Percentiles rank a stretch among this genome's conserved stretches.
Evolutionary conservation across 2,329 filamentous ascomycete genomes (phyloP).

Genomic region (Alternaria angustiovoidea): DNA sequence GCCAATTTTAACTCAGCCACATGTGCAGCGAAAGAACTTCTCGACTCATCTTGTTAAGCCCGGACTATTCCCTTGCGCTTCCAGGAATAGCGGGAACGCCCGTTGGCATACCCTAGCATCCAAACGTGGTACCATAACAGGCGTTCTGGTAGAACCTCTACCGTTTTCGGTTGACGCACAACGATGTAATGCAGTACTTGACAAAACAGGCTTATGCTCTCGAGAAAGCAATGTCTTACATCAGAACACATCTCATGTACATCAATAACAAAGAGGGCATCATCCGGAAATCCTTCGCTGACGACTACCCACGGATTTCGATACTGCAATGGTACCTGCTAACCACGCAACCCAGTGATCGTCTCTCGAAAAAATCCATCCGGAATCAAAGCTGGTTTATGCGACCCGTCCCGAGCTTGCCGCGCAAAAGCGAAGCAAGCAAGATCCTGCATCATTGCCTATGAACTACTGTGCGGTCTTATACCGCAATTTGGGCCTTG

Average conservation of each 20-base stretch:
- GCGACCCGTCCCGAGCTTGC: background rate
- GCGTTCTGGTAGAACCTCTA: background rate
- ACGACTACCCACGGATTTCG: background rate
- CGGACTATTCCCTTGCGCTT: slow-evolving; percentile 21
- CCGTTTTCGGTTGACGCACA: background rate
- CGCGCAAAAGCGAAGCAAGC: background rate
- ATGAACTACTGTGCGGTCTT: background rate
- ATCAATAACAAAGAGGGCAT: background rate
- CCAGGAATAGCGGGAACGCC: slow-evolving; percentile 21
- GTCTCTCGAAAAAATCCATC: background rate
- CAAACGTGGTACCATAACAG: background rate
- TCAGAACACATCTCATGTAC: background rate
- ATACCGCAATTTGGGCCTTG: background rate
- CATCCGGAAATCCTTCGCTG: background rate
- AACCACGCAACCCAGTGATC: background rate
- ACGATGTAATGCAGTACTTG: background rate
- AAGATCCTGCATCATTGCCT: background rate
- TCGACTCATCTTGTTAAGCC: slow-evolving; percentile 13
- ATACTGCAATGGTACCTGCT: background rate
- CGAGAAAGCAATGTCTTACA: background rate
- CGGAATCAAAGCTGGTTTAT: background rate
- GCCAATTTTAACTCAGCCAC: slow-evolving; percentile 16
- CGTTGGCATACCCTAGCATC: slow-evolving; percentile 14
- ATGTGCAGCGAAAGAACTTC: slow-evolving; percentile 17
- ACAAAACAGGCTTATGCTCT: background rate